Evolutionary conservation across 1,139 yeast genomes (phyloP), one percentile per base, ranked within the genome.

Genomic region (Candida neerlandica): DNA sequence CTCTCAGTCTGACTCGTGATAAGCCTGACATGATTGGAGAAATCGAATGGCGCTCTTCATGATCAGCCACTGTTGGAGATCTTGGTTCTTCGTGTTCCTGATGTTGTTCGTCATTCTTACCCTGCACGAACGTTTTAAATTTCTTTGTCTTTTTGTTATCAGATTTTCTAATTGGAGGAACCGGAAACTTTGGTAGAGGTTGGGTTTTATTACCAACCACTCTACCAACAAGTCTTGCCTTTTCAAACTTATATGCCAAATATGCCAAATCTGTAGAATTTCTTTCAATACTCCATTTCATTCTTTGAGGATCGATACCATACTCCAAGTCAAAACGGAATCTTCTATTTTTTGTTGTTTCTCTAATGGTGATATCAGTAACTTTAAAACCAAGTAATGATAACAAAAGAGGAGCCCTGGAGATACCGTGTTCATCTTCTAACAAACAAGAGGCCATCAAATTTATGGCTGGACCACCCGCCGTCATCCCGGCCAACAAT

Each of bases 401-500:
- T 37, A 91, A 68, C 43, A 94, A 69, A 41, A 92, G 75, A 0
- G 99, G 97, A 0, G 96, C 95, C 52, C 96, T 79, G 46, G 85
- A 80, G 27, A 82, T 80, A 6, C 89, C 91, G 55, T 81, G 81
- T 53, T 89, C 97, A 64, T 91, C 97, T 48, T 83, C 81, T 45
- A 85, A 73, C 52, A 94, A 82, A 47, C 86, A 80, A 1, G 96
- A 82, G 1, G 95, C 92, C 14, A 91, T 75, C 48, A 91, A 75
- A 51, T 89, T 72, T 0, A 90, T 86, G 4, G 94, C 88, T 0
- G 97, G 96, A 4, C 86, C 77, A n/a, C 89, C 96, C 6, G 89
- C 74, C 1, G 81, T 59, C 52, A 91, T 71, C 41, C 89, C 81
- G 16, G 82, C 80, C 4, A 91, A 71, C 49, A 90, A 71, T 49